Conservation (phyloP, 148 eudicot genomes). For the Cornus florida region DNA sequence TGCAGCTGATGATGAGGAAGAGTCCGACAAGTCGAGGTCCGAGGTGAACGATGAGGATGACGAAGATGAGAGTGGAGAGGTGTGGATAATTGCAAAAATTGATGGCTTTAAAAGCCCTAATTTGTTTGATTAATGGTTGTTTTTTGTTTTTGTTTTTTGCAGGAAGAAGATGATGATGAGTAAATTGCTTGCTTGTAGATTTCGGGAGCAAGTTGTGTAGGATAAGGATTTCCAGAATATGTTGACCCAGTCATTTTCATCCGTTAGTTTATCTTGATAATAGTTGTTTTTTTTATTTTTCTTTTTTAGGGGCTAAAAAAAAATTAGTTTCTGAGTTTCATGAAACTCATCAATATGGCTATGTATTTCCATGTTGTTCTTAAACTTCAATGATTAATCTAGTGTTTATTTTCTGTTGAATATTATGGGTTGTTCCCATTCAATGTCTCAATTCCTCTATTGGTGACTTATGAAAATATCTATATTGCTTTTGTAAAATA, state of each 20-base stretch:
- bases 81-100: conserved; percentile 3
- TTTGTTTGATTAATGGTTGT: background rate
- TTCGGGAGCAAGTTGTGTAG: background rate
- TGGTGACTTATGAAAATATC: too few species aligned
- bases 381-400: background rate
- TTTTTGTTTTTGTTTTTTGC: background rate
- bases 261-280: background rate
- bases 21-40: conserved; percentile 38
- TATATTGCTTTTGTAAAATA: too few species aligned
- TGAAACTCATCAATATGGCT: background rate
- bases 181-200: background rate
- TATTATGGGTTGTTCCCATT: too few species aligned
- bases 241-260: background rate
- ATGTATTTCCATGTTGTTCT: background rate
- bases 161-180: conserved; percentile 5
- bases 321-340: background rate
- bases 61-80: conserved; percentile 44
- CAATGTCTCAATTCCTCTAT: too few species aligned
- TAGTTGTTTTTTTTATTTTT: background rate
- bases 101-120: background rate
- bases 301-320: background rate
- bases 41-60: conserved; percentile 37
- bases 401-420: background rate
- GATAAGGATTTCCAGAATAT: background rate
- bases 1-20: conserved; percentile 37